phyloP scores from a whole-genome alignment of 441 rosid genomes.

The Eruca vesicaria region DNA sequence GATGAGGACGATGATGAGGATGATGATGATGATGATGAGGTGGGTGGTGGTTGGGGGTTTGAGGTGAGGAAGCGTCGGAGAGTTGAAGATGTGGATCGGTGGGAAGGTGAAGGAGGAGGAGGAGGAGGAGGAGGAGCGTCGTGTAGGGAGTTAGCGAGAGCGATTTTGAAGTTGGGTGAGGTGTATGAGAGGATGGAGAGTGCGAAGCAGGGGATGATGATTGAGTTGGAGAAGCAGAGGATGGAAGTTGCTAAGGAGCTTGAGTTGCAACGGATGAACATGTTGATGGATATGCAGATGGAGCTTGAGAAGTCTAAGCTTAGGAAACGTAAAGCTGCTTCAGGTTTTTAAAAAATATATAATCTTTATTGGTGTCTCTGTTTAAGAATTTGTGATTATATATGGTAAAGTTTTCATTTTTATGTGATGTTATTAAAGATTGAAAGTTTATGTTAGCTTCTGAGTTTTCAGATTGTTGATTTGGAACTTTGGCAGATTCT shows the following conservation, averaged over 20 bases:
- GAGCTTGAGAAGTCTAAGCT: slow-evolving; percentile 46
- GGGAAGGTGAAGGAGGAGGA: slow-evolving; percentile 18
- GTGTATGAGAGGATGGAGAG: slow-evolving; percentile 72
- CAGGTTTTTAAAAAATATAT: slow-evolving; percentile 20
- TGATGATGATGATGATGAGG: slow-evolving; percentile 40
- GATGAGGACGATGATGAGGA: slow-evolving; percentile 13
- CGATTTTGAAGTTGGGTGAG: slow-evolving; percentile 67
- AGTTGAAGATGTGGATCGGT: slow-evolving; percentile 49
- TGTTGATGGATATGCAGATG: slow-evolving; percentile 66
- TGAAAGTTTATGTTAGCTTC: not conserved
- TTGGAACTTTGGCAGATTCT: not conserved
- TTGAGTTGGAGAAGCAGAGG: slow-evolving; percentile 81
- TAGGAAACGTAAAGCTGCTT: slow-evolving; percentile 35
- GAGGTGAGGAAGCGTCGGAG: slow-evolving; percentile 45
- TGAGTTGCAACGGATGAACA: slow-evolving; percentile 72
- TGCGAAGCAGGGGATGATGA: slow-evolving; percentile 61
- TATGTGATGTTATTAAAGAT: not conserved
- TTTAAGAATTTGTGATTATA: not conserved
- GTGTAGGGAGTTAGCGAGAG: slow-evolving; percentile 66
- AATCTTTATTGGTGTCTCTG: not conserved
- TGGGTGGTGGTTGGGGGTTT: slow-evolving; percentile 43
- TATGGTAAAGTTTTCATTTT: slow-evolving; percentile 15
- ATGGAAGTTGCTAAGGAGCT: slow-evolving; percentile 72
- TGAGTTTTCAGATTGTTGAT: not conserved
- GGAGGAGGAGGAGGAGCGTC: slow-evolving; percentile 41